Evolutionary conservation across 2,329 filamentous ascomycete genomes (phyloP).

Genomic region (Xylaria sp.): DNA sequence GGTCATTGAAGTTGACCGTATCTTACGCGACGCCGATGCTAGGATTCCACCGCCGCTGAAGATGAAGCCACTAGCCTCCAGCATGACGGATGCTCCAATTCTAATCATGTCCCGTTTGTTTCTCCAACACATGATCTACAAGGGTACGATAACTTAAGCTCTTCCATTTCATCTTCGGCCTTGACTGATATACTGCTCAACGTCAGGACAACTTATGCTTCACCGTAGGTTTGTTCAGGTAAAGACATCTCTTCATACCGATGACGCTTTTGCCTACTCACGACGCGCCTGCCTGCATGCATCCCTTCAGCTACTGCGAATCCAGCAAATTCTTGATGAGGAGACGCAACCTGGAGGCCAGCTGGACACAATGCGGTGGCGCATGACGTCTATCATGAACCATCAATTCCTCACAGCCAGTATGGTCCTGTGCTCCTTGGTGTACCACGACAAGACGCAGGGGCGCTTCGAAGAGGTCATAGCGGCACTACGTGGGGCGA

Average conservation of each 20-base stretch:
- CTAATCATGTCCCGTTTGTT: neutral
- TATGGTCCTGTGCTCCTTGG: constrained; percentile 6
- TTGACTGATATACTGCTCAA: neutral
- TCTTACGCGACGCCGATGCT: neutral
- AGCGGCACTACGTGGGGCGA: neutral
- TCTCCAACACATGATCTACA: neutral
- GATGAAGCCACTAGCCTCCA: neutral
- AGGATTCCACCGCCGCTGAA: neutral
- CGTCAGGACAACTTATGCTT: neutral
- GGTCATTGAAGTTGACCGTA: neutral
- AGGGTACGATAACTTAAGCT: neutral
- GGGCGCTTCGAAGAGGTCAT: neutral
- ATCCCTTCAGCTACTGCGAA: neutral
- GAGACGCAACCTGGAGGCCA: neutral
- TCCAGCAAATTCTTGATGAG: constrained; percentile 3
- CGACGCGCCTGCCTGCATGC: neutral
- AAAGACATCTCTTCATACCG: neutral
- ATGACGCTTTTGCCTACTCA: neutral
- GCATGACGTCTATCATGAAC: constrained; percentile 16
- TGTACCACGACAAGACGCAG: neutral
- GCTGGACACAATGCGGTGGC: constrained; percentile 10
- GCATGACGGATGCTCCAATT: neutral
- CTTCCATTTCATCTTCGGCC: neutral
- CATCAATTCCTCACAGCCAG: constrained; percentile 25
- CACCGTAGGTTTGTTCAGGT: neutral